Evolutionary conservation across 2,329 filamentous ascomycete species (phyloP).

Genomic region (Knoxdaviesia proteae): DNA sequence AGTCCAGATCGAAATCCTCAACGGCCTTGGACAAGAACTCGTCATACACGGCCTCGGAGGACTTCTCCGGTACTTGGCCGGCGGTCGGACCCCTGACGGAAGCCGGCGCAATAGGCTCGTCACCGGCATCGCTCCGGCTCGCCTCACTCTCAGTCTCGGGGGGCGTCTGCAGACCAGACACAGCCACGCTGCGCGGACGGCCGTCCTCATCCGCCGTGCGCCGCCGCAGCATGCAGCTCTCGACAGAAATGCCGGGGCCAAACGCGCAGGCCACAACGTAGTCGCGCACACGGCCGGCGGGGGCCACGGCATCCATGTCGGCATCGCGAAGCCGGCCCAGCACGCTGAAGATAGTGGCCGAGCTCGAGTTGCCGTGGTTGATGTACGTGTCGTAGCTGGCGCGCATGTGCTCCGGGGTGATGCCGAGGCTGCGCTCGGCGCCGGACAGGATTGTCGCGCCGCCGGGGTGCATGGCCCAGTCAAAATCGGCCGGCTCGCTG

Average conservation of each 20-base stretch:
- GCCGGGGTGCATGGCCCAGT: constrained; percentile 56
- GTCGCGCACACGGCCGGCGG: constrained; percentile 26
- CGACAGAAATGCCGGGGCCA: constrained; percentile 46
- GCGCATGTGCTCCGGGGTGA: constrained; percentile 42
- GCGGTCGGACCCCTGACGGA: too few relatives aligned
- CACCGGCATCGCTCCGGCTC: constrained; percentile 19
- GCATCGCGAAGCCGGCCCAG: constrained; percentile 37
- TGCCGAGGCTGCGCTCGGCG: constrained; percentile 34
- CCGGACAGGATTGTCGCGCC: constrained; percentile 45
- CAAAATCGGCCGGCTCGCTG: constrained; percentile 33
- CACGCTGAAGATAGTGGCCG: constrained; percentile 48
- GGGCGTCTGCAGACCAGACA: constrained; percentile 26
- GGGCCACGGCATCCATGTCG: constrained; percentile 36
- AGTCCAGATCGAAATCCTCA: constrained; percentile 8
- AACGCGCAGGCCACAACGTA: constrained; percentile 49
- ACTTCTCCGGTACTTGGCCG: not conserved
- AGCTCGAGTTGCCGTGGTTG: constrained; percentile 47
- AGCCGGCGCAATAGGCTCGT: constrained; percentile 8
- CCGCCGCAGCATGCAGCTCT: constrained; percentile 45
- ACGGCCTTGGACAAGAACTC: constrained; percentile 8
- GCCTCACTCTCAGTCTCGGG: constrained; percentile 31
- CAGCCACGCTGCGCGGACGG: constrained; percentile 1
- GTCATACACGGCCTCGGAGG: not conserved
- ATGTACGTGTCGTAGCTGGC: constrained; percentile 52
- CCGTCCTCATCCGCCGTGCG: constrained; percentile 10